Conservation (phyloP, 164 flowering plant species). For the Berberis thunbergii region DNA sequence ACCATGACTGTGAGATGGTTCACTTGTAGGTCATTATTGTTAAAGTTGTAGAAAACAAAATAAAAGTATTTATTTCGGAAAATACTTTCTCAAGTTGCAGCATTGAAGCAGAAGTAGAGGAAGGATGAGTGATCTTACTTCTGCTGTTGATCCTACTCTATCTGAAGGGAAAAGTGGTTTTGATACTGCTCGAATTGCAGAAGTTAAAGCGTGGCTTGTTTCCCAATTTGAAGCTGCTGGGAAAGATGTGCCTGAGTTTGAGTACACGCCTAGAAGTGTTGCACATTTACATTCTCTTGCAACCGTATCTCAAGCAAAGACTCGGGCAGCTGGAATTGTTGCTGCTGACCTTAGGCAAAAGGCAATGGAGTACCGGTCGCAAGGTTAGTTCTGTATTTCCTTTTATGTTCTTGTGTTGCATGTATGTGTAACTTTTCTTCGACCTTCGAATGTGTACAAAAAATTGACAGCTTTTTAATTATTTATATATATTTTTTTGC, state of each 20-base stretch:
- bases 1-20: no score
- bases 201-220: slow-evolving; percentile 78
- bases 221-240: slow-evolving; percentile 79
- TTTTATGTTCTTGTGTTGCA: neutral
- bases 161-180: slow-evolving; percentile 29
- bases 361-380: slow-evolving; percentile 73
- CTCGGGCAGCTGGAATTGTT: slow-evolving; percentile 9
- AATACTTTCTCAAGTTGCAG: neutral
- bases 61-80: no score
- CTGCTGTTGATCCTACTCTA: slow-evolving; percentile 7
- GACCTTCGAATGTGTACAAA: neutral
- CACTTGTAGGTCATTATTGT: no score
- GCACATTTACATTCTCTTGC: slow-evolving; percentile 64
- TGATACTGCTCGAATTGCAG: slow-evolving; percentile 55
- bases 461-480: neutral
- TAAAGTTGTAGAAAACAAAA: no score
- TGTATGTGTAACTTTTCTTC: neutral
- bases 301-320: slow-evolving; percentile 40
- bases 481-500: neutral
- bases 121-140: slow-evolving; percentile 18
- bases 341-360: slow-evolving; percentile 42
- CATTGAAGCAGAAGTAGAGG: neutral
- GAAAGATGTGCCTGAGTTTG: slow-evolving; percentile 80
- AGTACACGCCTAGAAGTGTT: slow-evolving; percentile 72
- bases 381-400: slow-evolving; percentile 38